Percentiles rank a stretch among this genome's conserved stretches.
phyloP scores from a whole-genome alignment of 2,329 filamentous ascomycete species.

The Pseudocercospora musae region DNA sequence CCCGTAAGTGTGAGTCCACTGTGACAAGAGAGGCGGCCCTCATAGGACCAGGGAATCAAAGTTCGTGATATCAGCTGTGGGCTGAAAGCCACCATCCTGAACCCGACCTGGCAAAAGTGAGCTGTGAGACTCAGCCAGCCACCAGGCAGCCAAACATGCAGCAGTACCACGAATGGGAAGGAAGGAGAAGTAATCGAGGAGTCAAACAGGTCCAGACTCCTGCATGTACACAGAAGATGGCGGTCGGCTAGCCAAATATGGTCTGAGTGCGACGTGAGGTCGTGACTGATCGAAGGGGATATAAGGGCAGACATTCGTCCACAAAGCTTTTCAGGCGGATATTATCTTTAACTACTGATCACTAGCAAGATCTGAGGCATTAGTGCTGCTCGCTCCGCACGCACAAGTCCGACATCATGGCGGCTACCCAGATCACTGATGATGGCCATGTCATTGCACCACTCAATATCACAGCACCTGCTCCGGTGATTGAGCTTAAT shows the following conservation, averaged over 20 bases:
- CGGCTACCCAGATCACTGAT: conserved; percentile 2
- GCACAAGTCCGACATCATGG: not conserved
- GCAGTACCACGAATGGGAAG: not conserved
- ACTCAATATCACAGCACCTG: conserved; percentile 12
- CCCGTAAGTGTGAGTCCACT: not conserved
- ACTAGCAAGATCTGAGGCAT: not conserved
- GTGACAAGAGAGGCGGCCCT: no score
- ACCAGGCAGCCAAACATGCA: not conserved
- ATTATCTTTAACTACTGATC: not conserved
- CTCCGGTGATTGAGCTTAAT: conserved; percentile 11
- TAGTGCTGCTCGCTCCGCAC: not conserved
- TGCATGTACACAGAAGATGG: not conserved
- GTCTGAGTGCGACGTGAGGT: not conserved
- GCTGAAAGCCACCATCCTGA: not conserved
- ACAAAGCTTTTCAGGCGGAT: not conserved
- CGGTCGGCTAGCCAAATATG: not conserved
- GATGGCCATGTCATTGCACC: conserved; percentile 12
- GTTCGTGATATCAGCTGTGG: not conserved
- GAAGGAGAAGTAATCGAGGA: not conserved
- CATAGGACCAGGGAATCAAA: no score
- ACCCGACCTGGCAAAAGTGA: not conserved
- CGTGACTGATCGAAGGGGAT: not conserved
- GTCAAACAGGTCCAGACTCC: not conserved
- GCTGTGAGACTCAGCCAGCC: not conserved
- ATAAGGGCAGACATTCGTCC: not conserved